Percentiles rank a stretch among this genome's conserved stretches.
These are phyloP conservation scores for Tripterygium wilfordii DNA, from an alignment of 177 flowering plant species.

Conservation along the genomic window DNA sequence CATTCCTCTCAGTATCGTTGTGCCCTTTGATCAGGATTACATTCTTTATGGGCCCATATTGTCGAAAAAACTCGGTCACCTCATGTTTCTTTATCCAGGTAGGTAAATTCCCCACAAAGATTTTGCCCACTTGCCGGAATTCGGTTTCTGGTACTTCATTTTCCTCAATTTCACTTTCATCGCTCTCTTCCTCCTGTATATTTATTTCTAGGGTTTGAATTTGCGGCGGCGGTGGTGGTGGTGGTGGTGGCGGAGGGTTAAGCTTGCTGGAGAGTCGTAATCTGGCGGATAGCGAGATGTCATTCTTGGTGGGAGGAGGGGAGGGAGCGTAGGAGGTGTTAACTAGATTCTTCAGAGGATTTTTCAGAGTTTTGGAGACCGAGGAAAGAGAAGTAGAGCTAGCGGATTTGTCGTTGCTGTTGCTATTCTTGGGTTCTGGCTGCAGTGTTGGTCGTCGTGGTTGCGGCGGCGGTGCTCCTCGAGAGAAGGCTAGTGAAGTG, in stretches of 20 bases:
- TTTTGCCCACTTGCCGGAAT: constrained; percentile 66
- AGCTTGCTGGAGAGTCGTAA: constrained; percentile 74
- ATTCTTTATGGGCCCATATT: constrained; percentile 78
- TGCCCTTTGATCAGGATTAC: constrained; percentile 78
- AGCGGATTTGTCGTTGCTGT: too few relatives aligned
- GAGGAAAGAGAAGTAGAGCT: neutral
- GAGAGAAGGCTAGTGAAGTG: constrained; percentile 7
- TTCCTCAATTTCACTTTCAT: neutral
- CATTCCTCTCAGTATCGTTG: constrained; percentile 58
- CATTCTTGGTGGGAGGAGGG: constrained; percentile 2
- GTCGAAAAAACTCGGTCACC: constrained; percentile 73
- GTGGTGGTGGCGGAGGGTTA: constrained; percentile 47
- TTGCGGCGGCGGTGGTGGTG: constrained; percentile 20
- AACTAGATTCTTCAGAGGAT: constrained; percentile 25
- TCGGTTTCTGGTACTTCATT: constrained; percentile 11
- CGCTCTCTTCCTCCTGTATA: neutral
- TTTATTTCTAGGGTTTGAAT: constrained; percentile 1
- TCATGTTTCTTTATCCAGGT: constrained; percentile 72
- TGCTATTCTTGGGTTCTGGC: too few relatives aligned
- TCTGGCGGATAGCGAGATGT: constrained; percentile 33
- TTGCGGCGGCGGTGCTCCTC: constrained; percentile 28
- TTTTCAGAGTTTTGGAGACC: constrained; percentile 14
- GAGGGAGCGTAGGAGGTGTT: constrained; percentile 17
- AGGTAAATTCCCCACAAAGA: constrained; percentile 89
- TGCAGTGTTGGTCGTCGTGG: constrained; percentile 17